Percentiles rank a stretch among this genome's conserved stretches.
phyloP scores from a whole-genome alignment of 805 yeast species.

The Hemisphaericaspora nanyangensis region DNA sequence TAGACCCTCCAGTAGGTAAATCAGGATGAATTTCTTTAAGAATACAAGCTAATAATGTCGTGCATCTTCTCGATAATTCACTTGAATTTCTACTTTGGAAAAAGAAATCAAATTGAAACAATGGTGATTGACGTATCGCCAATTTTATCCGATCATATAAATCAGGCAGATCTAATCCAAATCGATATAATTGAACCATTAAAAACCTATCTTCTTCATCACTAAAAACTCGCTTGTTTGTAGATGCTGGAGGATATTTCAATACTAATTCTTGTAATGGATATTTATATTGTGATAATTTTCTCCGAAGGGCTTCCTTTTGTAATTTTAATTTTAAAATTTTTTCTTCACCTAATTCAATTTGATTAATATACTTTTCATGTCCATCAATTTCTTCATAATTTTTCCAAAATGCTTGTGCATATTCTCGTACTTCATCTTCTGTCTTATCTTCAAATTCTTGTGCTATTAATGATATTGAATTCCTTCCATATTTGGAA shows the following conservation, averaged over 20 bases:
- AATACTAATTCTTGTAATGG: slow-evolving; percentile 79
- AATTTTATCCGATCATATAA: slow-evolving; percentile 76
- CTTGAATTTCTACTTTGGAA: slow-evolving; percentile 72
- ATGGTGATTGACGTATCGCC: slow-evolving; percentile 66
- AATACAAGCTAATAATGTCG: slow-evolving; percentile 70
- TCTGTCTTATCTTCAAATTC: slow-evolving; percentile 80
- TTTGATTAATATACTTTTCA: slow-evolving; percentile 75
- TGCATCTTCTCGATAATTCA: slow-evolving; percentile 80
- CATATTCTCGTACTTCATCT: slow-evolving; percentile 77
- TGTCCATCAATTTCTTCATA: slow-evolving; percentile 81
- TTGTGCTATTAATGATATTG: slow-evolving; percentile 62
- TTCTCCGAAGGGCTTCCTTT: slow-evolving; percentile 73
- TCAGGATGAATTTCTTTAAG: slow-evolving; percentile 53
- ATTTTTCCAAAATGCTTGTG: slow-evolving; percentile 76
- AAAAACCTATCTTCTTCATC: slow-evolving; percentile 91
- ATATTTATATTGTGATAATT: slow-evolving; percentile 62
- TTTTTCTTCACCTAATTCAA: slow-evolving; percentile 87
- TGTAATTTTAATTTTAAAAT: slow-evolving; percentile 61
- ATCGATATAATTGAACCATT: slow-evolving; percentile 70
- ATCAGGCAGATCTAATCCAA: slow-evolving; percentile 77
- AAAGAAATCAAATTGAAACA: slow-evolving; percentile 86
- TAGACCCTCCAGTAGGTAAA: not conserved
- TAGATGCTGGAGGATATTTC: slow-evolving; percentile 67
- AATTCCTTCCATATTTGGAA: slow-evolving; percentile 79
- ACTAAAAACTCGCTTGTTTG: slow-evolving; percentile 61